Conservation (phyloP, 2,329 filamentous ascomycete species). For the Fusarium armeniacum region DNA sequence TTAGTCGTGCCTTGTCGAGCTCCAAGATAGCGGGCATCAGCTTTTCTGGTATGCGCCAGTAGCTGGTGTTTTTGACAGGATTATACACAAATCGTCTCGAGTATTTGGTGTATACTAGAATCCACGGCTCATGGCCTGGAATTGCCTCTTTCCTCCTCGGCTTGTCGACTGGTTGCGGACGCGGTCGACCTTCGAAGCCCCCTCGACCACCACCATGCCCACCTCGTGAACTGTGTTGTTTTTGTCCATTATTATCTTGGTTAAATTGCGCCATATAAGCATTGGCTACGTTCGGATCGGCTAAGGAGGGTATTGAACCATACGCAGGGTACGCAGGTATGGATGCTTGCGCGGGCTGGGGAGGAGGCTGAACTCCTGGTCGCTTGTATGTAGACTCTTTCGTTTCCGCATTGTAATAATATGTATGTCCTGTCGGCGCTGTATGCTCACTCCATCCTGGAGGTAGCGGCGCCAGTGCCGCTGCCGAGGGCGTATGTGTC, state of each 20-base stretch:
- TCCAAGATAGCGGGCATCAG: constrained; percentile 82
- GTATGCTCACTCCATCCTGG: constrained; percentile 94
- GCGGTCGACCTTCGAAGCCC: constrained; percentile 70
- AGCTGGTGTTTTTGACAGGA: constrained; percentile 85
- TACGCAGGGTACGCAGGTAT: constrained; percentile 51
- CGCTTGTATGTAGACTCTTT: constrained; percentile 90
- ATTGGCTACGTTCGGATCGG: constrained; percentile 70
- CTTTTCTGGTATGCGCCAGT: constrained; percentile 94
- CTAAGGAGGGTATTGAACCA: constrained; percentile 56
- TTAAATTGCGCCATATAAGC: constrained; percentile 71
- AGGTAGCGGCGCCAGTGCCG: constrained; percentile 71
- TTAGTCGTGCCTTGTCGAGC: constrained; percentile 79
- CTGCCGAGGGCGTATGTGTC: constrained; percentile 74
- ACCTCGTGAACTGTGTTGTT: constrained; percentile 50
- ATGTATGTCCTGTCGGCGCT: constrained; percentile 86
- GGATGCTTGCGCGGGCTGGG: constrained; percentile 49
- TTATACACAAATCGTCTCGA: constrained; percentile 94
- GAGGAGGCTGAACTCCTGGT: constrained; percentile 62
- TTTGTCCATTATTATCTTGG: constrained; percentile 57
- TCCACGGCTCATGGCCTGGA: constrained; percentile 86
- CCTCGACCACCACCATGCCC: constrained; percentile 57
- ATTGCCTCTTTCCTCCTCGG: constrained; percentile 85
- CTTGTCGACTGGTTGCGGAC: constrained; percentile 80
- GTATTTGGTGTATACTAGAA: constrained; percentile 92
- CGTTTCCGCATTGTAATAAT: constrained; percentile 87